A percentile compares a stretch with the other conserved stretches of the same genome.
phyloP scores from a whole-genome alignment of 2,329 filamentous ascomycete species.

The Aspergillus sp. region DNA sequence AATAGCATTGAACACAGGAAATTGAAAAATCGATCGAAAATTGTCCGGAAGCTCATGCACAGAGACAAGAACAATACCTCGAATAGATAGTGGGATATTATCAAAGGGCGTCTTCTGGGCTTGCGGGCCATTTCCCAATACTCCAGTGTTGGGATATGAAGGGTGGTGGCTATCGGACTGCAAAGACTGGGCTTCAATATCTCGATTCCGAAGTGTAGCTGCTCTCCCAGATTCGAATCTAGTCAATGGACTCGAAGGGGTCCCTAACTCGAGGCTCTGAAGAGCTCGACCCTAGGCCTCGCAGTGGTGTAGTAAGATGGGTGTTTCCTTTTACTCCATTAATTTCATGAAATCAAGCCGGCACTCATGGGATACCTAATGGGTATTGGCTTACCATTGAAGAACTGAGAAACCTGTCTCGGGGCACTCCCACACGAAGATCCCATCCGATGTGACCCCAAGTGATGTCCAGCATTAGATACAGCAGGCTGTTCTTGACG shows the following conservation, averaged over 20 bases:
- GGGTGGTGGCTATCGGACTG: background rate
- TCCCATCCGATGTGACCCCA: background rate
- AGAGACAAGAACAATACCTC: conserved; percentile 58
- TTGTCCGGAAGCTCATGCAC: conserved; percentile 62
- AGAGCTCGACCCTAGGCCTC: conserved; percentile 20
- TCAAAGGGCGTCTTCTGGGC: conserved; percentile 10
- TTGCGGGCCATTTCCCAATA: background rate
- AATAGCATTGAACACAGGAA: conserved; percentile 72
- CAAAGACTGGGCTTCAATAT: too few species aligned
- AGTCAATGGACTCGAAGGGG: conserved; percentile 28
- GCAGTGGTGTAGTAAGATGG: conserved; percentile 16
- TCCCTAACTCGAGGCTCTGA: conserved; percentile 16
- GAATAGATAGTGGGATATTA: conserved; percentile 35
- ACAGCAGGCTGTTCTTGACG: conserved; percentile 1
- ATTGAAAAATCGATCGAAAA: conserved; percentile 66
- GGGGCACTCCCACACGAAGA: conserved; percentile 1
- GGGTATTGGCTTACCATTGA: conserved; percentile 23
- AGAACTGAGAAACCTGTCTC: conserved; percentile 22
- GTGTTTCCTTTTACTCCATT: conserved; percentile 8
- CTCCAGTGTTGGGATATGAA: background rate
- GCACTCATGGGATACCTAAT: background rate
- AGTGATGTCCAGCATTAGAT: conserved; percentile 1
- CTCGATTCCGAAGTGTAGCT: background rate
- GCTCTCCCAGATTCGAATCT: conserved; percentile 16
- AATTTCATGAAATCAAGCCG: background rate